Conservation (phyloP, 148 eudicot species). For the Vaccinium corymbosum region DNA sequence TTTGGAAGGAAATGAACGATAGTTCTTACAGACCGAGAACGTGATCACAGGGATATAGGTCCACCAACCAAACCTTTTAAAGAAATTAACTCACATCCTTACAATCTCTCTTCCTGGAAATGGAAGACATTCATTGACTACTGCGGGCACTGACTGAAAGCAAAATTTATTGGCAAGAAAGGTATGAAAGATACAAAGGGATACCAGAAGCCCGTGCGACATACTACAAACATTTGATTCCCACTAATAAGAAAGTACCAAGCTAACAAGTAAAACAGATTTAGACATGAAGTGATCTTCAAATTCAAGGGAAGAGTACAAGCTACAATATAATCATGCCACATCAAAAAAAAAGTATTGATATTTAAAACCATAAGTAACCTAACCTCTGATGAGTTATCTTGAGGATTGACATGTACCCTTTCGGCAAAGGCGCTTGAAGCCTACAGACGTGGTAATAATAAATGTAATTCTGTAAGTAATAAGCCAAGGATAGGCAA, state of each 20-base stretch:
- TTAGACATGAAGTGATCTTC: neutral
- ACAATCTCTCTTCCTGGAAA: neutral
- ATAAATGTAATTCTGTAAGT: neutral
- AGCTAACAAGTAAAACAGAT: neutral
- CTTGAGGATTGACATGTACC: slow-evolving; percentile 30
- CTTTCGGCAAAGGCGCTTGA: slow-evolving; percentile 32
- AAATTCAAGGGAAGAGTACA: neutral
- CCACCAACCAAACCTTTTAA: neutral
- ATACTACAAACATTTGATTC: neutral
- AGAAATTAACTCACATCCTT: neutral
- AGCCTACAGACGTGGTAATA: slow-evolving; percentile 26
- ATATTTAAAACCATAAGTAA: neutral
- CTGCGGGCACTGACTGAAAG: neutral
- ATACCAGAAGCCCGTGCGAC: neutral
- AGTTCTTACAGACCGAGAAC: neutral
- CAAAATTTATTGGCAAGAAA: neutral
- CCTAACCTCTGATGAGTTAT: slow-evolving; percentile 45
- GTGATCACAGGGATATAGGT: neutral
- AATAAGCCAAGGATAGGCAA: neutral
- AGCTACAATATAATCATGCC: neutral
- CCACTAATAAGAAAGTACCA: neutral
- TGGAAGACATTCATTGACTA: neutral
- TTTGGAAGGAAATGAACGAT: neutral
- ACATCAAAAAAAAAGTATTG: neutral
- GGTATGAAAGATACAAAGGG: neutral